Evolutionary conservation across 1,139 yeast genomes (phyloP).

Genomic region (Hemisphaericaspora lyxosophila): DNA sequence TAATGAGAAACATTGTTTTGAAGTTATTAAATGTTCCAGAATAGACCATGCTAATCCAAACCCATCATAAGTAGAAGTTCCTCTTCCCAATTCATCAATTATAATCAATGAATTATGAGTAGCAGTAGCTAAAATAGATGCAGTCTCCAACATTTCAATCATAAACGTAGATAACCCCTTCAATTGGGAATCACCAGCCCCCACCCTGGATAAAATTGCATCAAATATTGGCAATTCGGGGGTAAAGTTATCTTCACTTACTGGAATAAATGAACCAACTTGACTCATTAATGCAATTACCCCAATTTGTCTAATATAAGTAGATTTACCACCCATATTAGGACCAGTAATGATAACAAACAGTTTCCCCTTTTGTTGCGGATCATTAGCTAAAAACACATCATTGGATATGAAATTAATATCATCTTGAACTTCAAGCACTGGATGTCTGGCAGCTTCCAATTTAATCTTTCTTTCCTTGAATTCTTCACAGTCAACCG

Average conservation of each 20-base stretch:
- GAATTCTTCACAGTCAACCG: slow-evolving; percentile 26
- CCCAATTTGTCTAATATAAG: slow-evolving; percentile 90
- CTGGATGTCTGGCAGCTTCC: slow-evolving; percentile 85
- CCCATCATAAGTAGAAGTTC: slow-evolving; percentile 96
- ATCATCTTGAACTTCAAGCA: slow-evolving; percentile 89
- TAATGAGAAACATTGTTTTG: slow-evolving; percentile 73
- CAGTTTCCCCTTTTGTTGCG: slow-evolving; percentile 46
- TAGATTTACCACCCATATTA: slow-evolving; percentile 98
- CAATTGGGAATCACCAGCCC: slow-evolving; percentile 96
- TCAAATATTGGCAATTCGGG: slow-evolving; percentile 85
- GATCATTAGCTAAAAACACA: slow-evolving; percentile 46
- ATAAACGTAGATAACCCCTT: slow-evolving; percentile 96
- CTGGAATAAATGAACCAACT: slow-evolving; percentile 87
- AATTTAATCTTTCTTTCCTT: slow-evolving; percentile 54
- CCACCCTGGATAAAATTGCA: slow-evolving; percentile 93
- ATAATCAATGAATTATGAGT: slow-evolving; percentile 81
- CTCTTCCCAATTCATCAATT: slow-evolving; percentile 94
- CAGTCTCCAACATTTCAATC: slow-evolving; percentile 98
- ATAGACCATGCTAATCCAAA: slow-evolving; percentile 98
- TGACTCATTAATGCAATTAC: slow-evolving; percentile 88
- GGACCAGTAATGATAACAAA: slow-evolving; percentile 94
- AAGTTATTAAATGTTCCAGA: slow-evolving; percentile 74
- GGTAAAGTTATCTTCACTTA: slow-evolving; percentile 31
- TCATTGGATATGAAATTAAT: slow-evolving; percentile 86
- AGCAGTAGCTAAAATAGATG: slow-evolving; percentile 86